Base-by-base conservation (phyloP, 140 eudicot species). In the Anethum foeniculum region DNA sequence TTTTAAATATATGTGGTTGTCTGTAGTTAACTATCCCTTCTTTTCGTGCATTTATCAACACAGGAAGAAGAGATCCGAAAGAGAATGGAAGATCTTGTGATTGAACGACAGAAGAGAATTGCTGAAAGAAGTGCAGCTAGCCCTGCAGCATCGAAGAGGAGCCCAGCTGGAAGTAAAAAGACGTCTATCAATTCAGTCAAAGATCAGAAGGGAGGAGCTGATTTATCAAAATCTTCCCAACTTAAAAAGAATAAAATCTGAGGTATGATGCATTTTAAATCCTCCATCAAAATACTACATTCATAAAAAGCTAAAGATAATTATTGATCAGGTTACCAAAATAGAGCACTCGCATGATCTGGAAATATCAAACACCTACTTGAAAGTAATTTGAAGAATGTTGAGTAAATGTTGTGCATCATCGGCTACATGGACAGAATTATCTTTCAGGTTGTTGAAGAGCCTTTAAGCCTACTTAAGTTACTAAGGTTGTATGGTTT, bases 51-150 rank as follows among this genome's bases (percentile, higher is more conserved):
- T 65, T 71, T 21, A 21, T 75, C 47, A 8, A 39, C 77, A 38
- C 89, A 93, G 98, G 99, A 96, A 82, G 99, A 93, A 75, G 99
- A 93, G 88, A 87, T 84, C 67, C 91, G 97, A 75, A 88, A 79
- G 91, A 96, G 88, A 85, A 83, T 88, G 88, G 99, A 93, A 85
- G 97, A 91, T 67, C 48, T 83, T n/a, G 85, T 85, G 13, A 65
- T 88, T 38, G 84, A 90, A 85, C 87, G 99, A 27, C 98, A 95
- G 78, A 93, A 86, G 85, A 88, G 99, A 84, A 96, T 93, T 18
- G 97, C 99, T 54, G 99, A 96, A 88, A 91, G 97, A 85, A 88
- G 88, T 62, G 93, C 96, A 80, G 87, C 96, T 12, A 78, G 78
- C 18, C 78, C 82, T n/a, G 82, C 74, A 77, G 85, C 82, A 56